phyloP scores from a whole-genome alignment of 345 rosid genomes.

The Boechera divaricarpa region DNA sequence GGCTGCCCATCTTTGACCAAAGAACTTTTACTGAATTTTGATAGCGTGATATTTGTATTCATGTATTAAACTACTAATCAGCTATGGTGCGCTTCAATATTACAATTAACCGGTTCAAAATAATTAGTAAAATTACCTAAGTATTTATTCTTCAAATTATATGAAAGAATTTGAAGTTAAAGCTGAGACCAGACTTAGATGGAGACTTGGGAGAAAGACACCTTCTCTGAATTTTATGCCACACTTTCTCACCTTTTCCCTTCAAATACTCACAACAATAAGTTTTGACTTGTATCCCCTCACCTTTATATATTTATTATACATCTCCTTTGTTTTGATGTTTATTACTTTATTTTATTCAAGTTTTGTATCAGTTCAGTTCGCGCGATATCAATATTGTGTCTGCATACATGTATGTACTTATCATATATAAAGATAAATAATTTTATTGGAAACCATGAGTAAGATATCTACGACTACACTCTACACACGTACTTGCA shows the following conservation, averaged over 20 bases:
- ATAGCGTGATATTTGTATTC: too few relatives aligned
- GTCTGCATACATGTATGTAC: not conserved
- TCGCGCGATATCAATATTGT: not conserved
- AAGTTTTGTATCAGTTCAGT: not conserved
- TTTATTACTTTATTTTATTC: not conserved
- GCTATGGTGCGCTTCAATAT: not conserved
- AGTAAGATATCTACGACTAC: not conserved
- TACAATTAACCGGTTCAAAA: not conserved
- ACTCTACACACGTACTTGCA: not conserved
- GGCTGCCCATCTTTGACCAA: constrained; percentile 29
- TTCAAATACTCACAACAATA: not conserved
- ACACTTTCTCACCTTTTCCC: not conserved
- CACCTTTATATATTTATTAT: not conserved
- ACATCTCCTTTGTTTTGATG: not conserved
- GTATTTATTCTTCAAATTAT: not conserved
- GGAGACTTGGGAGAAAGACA: not conserved
- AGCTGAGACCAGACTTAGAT: not conserved
- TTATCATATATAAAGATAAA: too few relatives aligned
- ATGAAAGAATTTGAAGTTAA: constrained; percentile 1
- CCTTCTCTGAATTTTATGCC: constrained; percentile 15
- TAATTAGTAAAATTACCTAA: not conserved
- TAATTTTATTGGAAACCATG: not conserved
- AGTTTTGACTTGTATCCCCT: constrained; percentile 14
- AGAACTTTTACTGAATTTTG: not conserved
- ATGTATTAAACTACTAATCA: not conserved